Base-by-base conservation (phyloP, 2,329 filamentous ascomycete genomes). In the Aspergillus pseudoglaucus region DNA sequence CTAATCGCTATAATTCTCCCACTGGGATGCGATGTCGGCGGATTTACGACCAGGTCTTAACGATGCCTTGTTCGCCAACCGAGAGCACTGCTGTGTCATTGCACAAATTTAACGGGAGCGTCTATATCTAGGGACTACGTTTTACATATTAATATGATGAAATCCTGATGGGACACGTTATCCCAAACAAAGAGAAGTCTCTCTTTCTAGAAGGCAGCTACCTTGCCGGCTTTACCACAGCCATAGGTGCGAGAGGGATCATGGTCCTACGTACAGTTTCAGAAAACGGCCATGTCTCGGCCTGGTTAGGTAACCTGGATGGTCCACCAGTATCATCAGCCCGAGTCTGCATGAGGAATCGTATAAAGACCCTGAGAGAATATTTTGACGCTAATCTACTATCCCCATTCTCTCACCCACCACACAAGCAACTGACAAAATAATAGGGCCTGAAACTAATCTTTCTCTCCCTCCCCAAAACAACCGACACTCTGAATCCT, bases 181-280 rank as follows among this genome's bases (percentile, higher is more conserved):
- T 37, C 7, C 33, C 33, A 4, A 2, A 17, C 7, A 9, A 15
- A n/a, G 33, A 37, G n/a, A 37, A n/a, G 15, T 15, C 3, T 7
- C 10, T 37, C 14, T 7, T 12, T 14, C 47, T 59, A 35, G 50
- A 42, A 23, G 47, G 41, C 10, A 44, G 40, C 25, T 51, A 27
- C 14, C 45, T 58, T 10, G 51, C 45, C 17, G 54, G 55, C 3
- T 52, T 58, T 20, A 51, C 54, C 32, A 32, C 42, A 22, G 54
- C 55, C 5, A 35, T 53, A 9, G 46, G 53, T 3, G 46, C 53
- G 20, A 47, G 45, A 41, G 57, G 57, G 12, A 55, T 58, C n/a
- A 48, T 49, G 45, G 57, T 50, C 2, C 47, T 58, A 15, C 48
- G 47, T 25, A 46, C 49, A 20, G 50, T 42, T n/a, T 53, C 49